A percentile compares a stretch with the other conserved stretches of the same genome.
Evolutionary conservation across 164 flowering plant species (phyloP).

Genomic region (Piper betle): DNA sequence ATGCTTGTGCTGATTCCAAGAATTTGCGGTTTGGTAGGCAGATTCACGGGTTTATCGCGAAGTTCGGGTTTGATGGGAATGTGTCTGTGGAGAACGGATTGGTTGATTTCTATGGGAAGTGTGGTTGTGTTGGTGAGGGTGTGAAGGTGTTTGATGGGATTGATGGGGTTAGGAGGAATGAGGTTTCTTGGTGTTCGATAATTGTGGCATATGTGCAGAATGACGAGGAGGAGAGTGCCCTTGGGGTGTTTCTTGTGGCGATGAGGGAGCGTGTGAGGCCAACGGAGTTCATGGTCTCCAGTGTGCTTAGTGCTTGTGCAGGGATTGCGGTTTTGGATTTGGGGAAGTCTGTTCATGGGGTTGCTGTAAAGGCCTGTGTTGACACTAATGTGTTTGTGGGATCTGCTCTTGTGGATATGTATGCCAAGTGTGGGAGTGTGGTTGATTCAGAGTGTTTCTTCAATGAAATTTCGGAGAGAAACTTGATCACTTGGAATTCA

Average conservation of each 20-base stretch:
- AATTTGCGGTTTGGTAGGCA: constrained; percentile 37
- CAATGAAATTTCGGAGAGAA: constrained; percentile 39
- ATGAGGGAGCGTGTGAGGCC: constrained; percentile 38
- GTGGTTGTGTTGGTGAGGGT: constrained; percentile 27
- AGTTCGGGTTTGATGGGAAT: constrained; percentile 34
- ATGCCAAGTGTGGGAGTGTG: constrained; percentile 80
- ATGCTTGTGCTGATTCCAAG: constrained; percentile 55
- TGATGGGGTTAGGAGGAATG: constrained; percentile 17
- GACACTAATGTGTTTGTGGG: constrained; percentile 63
- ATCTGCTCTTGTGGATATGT: constrained; percentile 90
- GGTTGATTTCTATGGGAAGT: constrained; percentile 84
- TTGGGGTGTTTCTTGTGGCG: constrained; percentile 27
- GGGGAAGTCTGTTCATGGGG: constrained; percentile 58
- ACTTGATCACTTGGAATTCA: constrained; percentile 67
- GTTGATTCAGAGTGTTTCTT: constrained; percentile 50
- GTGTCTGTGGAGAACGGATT: constrained; percentile 62
- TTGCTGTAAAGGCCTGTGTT: constrained; percentile 62
- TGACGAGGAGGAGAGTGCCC: constrained; percentile 63
- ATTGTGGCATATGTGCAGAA: constrained; percentile 57
- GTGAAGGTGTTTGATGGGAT: constrained; percentile 39
- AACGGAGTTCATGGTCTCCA: constrained; percentile 63
- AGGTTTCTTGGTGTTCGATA: constrained; percentile 75
- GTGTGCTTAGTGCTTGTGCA: constrained; percentile 73
- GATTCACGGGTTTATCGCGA: constrained; percentile 46
- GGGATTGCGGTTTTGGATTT: constrained; percentile 50